These are phyloP conservation scores for Lathyrus aphaca DNA, from an alignment of 306 rosid species.

Conservation along the genomic window DNA sequence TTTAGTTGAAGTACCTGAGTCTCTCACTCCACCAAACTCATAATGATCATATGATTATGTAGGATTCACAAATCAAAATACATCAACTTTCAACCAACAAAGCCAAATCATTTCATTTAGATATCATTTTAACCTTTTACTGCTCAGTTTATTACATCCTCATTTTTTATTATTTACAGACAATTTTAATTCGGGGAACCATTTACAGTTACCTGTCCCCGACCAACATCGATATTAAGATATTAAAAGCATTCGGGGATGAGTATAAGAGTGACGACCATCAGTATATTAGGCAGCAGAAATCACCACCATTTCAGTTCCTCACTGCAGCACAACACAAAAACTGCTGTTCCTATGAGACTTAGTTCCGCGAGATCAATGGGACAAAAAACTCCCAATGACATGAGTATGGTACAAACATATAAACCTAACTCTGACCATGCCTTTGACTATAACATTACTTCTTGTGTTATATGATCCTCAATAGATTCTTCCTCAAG, in stretches of 20 bases:
- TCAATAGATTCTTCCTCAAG: constrained; percentile 60
- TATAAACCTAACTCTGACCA: constrained; percentile 28
- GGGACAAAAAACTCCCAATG: constrained; percentile 44
- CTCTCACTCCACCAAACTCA: constrained; percentile 32
- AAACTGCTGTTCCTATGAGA: constrained; percentile 40
- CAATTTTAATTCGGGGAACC: constrained; percentile 32
- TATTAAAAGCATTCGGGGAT: constrained; percentile 32
- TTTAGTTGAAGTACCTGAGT: constrained; percentile 14
- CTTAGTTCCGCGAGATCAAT: constrained; percentile 38
- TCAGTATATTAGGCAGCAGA: constrained; percentile 20
- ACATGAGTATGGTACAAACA: constrained; percentile 32
- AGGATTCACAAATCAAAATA: constrained; percentile 25
- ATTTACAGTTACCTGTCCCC: constrained; percentile 47
- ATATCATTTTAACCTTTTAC: constrained; percentile 25
- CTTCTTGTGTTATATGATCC: constrained; percentile 40
- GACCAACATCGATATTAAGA: constrained; percentile 34
- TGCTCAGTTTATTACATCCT: constrained; percentile 32
- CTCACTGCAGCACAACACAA: constrained; percentile 42
- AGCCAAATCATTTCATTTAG: constrained; percentile 33
- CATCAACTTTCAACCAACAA: constrained; percentile 27
- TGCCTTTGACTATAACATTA: constrained; percentile 44
- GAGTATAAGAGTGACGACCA: constrained; percentile 31
- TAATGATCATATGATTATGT: constrained; percentile 25
- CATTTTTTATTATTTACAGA: constrained; percentile 39
- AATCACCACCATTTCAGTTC: constrained; percentile 24